Percentiles rank a stretch among this genome's conserved stretches.
Conservation (phyloP, 106 monocot genomes). For the Amphibolis antarctica region DNA sequence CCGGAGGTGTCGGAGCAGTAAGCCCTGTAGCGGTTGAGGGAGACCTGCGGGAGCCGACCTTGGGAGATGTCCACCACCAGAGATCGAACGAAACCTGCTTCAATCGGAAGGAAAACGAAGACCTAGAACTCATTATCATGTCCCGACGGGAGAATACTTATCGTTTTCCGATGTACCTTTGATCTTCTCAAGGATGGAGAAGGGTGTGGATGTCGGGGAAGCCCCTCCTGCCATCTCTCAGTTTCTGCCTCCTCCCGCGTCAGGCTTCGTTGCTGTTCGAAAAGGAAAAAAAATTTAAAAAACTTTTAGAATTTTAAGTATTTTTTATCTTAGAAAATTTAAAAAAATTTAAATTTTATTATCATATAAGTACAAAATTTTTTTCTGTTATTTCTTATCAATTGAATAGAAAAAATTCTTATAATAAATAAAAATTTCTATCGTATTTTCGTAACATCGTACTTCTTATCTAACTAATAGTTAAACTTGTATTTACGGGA, state of each 20-base stretch:
- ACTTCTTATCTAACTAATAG: no score
- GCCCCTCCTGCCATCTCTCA: not conserved
- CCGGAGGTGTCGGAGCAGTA: conserved; percentile 25
- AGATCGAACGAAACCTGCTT: conserved; percentile 17
- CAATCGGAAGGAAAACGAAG: not conserved
- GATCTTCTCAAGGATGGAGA: conserved; percentile 1
- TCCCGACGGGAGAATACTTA: not conserved
- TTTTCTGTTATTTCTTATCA: no score
- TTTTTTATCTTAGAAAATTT: no score
- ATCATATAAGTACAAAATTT: no score
- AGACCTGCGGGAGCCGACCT: conserved; percentile 8
- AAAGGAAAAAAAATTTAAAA: no score
- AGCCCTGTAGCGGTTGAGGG: conserved; percentile 12
- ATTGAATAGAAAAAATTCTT: no score
- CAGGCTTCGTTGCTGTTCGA: no score
- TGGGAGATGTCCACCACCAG: conserved; percentile 14
- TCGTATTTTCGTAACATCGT: no score
- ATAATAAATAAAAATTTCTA: no score
- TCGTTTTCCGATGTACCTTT: not conserved
- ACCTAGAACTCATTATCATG: not conserved
- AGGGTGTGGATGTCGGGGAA: not conserved
- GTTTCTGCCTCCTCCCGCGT: not conserved
- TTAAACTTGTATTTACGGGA: no score
- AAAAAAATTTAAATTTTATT: no score
- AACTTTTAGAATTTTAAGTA: no score